These are phyloP conservation scores for Sordariomycetes sp. DNA, from an alignment of 2,329 filamentous ascomycete genomes.

Conservation along the genomic window DNA sequence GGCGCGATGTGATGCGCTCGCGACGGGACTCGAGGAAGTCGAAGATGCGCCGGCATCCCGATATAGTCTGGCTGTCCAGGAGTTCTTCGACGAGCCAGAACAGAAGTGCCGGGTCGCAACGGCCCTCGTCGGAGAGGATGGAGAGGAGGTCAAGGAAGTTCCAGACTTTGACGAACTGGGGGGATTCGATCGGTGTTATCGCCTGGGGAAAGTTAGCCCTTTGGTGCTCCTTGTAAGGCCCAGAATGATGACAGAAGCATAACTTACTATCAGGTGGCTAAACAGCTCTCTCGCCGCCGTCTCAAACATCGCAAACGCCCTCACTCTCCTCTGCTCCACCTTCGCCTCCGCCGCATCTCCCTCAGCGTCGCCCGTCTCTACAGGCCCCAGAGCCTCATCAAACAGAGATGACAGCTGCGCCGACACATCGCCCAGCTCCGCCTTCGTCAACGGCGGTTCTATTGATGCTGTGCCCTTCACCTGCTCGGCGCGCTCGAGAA, in stretches of 20 bases:
- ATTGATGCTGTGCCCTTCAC: constrained; percentile 47
- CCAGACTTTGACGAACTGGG: constrained; percentile 76
- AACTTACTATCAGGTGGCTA: constrained; percentile 60
- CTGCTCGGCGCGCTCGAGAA: constrained; percentile 44
- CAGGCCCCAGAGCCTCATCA: constrained; percentile 11
- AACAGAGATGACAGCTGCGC: constrained; percentile 28
- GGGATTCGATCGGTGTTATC: constrained; percentile 60
- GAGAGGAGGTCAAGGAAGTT: constrained; percentile 88
- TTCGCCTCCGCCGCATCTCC: constrained; percentile 15
- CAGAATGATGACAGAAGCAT: not conserved
- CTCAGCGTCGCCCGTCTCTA: constrained; percentile 5
- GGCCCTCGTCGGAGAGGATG: constrained; percentile 70
- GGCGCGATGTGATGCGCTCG: constrained; percentile 69
- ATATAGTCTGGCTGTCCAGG: constrained; percentile 88
- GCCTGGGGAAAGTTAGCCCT: constrained; percentile 36
- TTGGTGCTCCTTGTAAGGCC: not conserved
- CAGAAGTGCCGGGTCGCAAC: constrained; percentile 64
- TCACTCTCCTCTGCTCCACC: constrained; percentile 19
- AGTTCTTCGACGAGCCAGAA: constrained; percentile 92
- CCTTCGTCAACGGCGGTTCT: constrained; percentile 63
- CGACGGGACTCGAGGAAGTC: constrained; percentile 90
- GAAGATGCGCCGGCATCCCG: constrained; percentile 82
- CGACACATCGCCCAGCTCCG: constrained; percentile 42
- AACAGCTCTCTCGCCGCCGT: constrained; percentile 73
- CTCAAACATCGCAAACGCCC: constrained; percentile 63